Base-by-base conservation (phyloP, 495 filamentous ascomycete species). In the Aspergillus affinis region DNA sequence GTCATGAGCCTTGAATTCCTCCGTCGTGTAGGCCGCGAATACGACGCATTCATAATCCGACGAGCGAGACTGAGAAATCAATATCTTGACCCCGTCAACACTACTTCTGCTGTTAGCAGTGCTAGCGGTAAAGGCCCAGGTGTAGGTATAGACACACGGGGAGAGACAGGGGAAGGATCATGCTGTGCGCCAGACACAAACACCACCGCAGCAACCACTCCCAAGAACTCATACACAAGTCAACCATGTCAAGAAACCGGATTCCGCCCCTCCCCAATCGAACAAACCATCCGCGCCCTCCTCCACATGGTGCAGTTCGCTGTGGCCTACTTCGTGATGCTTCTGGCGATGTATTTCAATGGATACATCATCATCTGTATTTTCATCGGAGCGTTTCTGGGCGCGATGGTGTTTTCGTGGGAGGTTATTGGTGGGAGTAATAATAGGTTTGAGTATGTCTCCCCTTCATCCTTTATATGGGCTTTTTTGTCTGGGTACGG, bases 321-420 rank as follows among this genome's bases (percentile, higher is more conserved):
- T 0, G 80, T 88, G 5, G 87, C 86, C 17, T 92, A 90, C 65
- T 82, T 90, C 65, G 70, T 90, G 57, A 89, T 90, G 87, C 68
- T 91, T 55, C 71, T 83, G n/a, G 82, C 84, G 6, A 86, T 87
- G 82, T 87, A 84, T 51, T 88, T 82, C 71, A 88, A 88, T 55
- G 86, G 78, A 27, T 88, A 86, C 62, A 77, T 87, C 51, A 84
- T 88, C 51, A 79, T 87, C 21, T 81, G 75, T 58, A 87, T 88
- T 60, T 74, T 88, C 46, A 78, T 89, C 41, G 87, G 86, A 2
- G 82, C 84, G 2, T 88, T 80, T 64, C 53, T 88, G 5, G 86
- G 85, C 0, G 75, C 79, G 30, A 84, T 88, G 57, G 62, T 82
- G 19, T 88, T 87, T 63, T 75, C 74, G 26, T 88, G 85, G 84